Base-by-base conservation (phyloP, 106 monocot genomes). In the Apostasia shenzhenica region DNA sequence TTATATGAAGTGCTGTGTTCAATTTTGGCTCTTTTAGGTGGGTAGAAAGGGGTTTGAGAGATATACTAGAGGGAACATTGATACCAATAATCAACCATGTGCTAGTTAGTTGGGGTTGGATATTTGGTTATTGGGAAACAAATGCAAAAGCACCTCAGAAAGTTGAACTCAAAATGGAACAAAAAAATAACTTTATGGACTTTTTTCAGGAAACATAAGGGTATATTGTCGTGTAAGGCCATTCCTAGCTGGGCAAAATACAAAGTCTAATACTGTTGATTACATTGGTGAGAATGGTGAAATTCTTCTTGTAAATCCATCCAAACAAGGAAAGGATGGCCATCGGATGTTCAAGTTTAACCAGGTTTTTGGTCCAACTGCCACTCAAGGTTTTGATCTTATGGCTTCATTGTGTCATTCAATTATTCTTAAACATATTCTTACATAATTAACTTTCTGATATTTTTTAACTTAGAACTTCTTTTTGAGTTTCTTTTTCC, bases 161-260 rank as follows among this genome's bases (percentile, higher is more conserved):
- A 60, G 1, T 41, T 60, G 41, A 60, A 41, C 9, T 60, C 41
- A 41, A 26, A 26, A 5, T 37, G 14, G 48, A 48, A 65, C 14
- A 65, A 65, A 65, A 65, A 63, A 14, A 48, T 48, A 63, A 47
- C 46, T 63, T 7, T 5, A 45, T 63, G 4, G 46, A 47, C 42
- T 14, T 75, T 70, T 37, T 48, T 41, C 68, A 99, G 97, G 97
- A 52, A 99, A 99, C 53, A 99, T 99, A 48, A 84, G 97, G 72
- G 92, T 99, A 2, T 99, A 90, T 77, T 99, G 97, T 69, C 86
- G 97, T 8, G 67, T 99, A 74, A 87, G 92, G 69, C 97, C 97
- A 68, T 99, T 99, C 62, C 87, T 99, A 67, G 82, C 85, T 60
- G 85, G 87, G 45, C 85, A 99, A 85, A 83, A 69, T 82, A 54